These are phyloP conservation scores for Pisolithus marmoratus DNA, from an alignment of 768 basidiomycete genomes.

Conservation along the genomic window DNA sequence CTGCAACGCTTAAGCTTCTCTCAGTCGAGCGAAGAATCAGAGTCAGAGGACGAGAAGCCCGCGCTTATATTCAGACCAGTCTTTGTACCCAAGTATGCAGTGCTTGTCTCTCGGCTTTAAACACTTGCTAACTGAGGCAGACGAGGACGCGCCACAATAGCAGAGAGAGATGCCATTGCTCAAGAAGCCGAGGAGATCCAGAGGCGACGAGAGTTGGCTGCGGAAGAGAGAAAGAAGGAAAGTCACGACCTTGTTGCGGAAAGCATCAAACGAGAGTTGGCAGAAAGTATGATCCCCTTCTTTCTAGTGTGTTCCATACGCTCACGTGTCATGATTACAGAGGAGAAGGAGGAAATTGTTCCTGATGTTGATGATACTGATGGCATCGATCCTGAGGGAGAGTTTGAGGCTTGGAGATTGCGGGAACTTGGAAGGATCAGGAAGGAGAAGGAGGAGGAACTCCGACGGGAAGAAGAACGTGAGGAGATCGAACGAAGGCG, in stretches of 20 bases:
- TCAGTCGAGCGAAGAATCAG: slow-evolving; percentile 81
- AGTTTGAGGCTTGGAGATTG: slow-evolving; percentile 95
- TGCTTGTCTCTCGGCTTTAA: neutral
- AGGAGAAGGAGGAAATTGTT: slow-evolving; percentile 79
- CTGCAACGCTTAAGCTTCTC: slow-evolving; percentile 13
- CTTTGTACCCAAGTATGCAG: slow-evolving; percentile 81
- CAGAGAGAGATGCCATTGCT: slow-evolving; percentile 59
- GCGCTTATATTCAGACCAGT: slow-evolving; percentile 85
- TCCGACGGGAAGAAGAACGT: slow-evolving; percentile 75
- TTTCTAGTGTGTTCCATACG: neutral
- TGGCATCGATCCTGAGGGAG: slow-evolving; percentile 78
- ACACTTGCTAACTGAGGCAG: slow-evolving; percentile 31
- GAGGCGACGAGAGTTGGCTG: slow-evolving; percentile 64
- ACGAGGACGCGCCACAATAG: slow-evolving; percentile 69
- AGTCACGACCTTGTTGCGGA: slow-evolving; percentile 92
- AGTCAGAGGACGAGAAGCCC: slow-evolving; percentile 67
- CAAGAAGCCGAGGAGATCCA: slow-evolving; percentile 73
- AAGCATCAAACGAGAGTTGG: slow-evolving; percentile 85
- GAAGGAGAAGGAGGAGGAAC: slow-evolving; percentile 85
- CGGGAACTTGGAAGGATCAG: slow-evolving; percentile 92
- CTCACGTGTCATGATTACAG: slow-evolving; percentile 34
- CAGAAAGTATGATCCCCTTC: slow-evolving; percentile 68
- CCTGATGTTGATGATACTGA: slow-evolving; percentile 96
- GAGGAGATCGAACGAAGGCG: slow-evolving; percentile 90
- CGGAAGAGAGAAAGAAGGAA: slow-evolving; percentile 79